Base-by-base conservation (phyloP, 2,329 filamentous ascomycete species). In the Stachybotrys echinatus region DNA sequence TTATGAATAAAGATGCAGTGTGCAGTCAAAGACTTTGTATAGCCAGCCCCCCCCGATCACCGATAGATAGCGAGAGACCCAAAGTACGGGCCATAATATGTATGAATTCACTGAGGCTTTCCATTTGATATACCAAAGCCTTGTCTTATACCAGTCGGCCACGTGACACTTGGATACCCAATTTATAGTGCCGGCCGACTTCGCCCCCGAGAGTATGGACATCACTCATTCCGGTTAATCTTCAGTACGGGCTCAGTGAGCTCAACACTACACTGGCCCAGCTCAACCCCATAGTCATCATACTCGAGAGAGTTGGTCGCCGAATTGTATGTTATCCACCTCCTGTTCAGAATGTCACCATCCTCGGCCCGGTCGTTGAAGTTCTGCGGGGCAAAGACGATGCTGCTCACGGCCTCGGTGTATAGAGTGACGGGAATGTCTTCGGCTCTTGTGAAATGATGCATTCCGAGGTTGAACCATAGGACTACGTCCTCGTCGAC, bases 401-500 rank as follows among this genome's bases (percentile, higher is more conserved):
- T 63, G 52, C 59, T 65, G 39, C 59, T 64, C 23, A 63, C 60
- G 5, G 65, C 65, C 51, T 65, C 61, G 20, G 58, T 56, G 51
- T 61, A 65, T 19, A 68, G 56, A 4, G 65, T 68, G 31, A 64
- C 62, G 21, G 65, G 65, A 14, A 61, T 48, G 18, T 60, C 60
- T 43, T 48, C 23, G 27, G 43, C 51, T 52, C 52, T 49, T n/a
- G 56, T 52, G 17, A 60, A 54, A 45, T 78, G 75, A 49, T 78
- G 74, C 68, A 73, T 76, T 8, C 75, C 75, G 6, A 78, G 57
- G 50, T 77, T 77, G 45, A 77, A 66, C 64, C 69, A 77, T 4
- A 75, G 50, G 12, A 75, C 72, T 14, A 71, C 50, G 39, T 58
- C 70, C 48, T 70, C 66, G 48, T 73, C 65, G 23, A 59, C 56